Evolutionary conservation across 768 basidiomycete species (phyloP), one percentile per base, ranked within the genome.

Genomic region (Hericium erinaceus): DNA sequence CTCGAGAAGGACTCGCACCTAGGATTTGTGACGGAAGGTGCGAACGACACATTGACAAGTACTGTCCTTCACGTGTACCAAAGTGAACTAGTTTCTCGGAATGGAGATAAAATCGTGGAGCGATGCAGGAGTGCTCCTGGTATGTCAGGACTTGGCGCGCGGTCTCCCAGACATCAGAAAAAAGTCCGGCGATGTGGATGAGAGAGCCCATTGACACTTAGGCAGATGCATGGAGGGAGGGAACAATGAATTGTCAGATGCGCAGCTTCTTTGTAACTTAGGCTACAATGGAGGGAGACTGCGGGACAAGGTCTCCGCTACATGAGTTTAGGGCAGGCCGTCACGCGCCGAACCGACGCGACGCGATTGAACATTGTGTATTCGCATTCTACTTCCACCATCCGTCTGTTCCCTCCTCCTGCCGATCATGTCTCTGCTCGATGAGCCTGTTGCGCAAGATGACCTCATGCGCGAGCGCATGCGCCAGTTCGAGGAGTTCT

Each of bases 401-500:
- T 16, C 50, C 4, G 26, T 5, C 44, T 26, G 26, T 5, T 26
- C 26, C 26, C 22, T 22, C 49, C 49, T 13, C 26, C 20, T 33
- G 41, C 20, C 52, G 50, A 52, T 55, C 56, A 73, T 73, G 72
- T 72, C 72, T 58, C 65, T 73, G 48, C 69, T 72, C 64, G 71
- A 73, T 66, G 82, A 85, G 61, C 83, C 85, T n/a, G 67, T 81
- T 52, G 73, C 82, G 12, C 78, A 80, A 58, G 81, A 83, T 70
- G 89, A 90, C 68, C 80, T 87, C 49, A 77, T 89, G 74, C 80
- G 81, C 64, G 89, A 93, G 63, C 78, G 89, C 58, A 81, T 84
- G 56, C 84, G 86, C 63, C 75, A 84, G 39, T 92, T 97, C 65
- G 86, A 89, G 65, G 89, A 90, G 61, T 95, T 97, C 61, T 78